Evolutionary conservation across 139 green algal species (phyloP), one percentile per base, ranked within the genome.

Genomic region (Tetradesmus obliquus): DNA sequence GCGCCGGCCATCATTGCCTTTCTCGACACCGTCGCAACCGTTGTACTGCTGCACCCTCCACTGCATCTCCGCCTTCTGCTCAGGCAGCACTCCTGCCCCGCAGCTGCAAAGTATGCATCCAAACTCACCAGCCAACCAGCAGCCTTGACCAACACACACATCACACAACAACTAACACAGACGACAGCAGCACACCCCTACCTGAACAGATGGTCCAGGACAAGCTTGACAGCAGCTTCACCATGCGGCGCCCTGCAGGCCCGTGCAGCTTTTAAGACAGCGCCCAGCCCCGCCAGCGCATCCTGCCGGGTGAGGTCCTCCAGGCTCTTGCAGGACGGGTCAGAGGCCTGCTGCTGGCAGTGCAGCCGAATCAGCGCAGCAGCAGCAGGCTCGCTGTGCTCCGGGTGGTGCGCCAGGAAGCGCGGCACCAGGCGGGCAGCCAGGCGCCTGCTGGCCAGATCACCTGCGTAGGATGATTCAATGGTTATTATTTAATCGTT

Each of bases 341-440:
- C 69, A 19, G 19, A 17, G 10, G 55, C 12, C 3, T 79, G 55
- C 9, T 86, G 57, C 15, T 9, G 54, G 2, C 32, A 20, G 6
- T 86, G 86, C 51, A 96, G 84, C 1, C 81, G 17, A 1, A 93
- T 92, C 7, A 96, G 88, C 55, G 91, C 85, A 2, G 57, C 85
- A 24, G 83, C 87, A n/a, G 87, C 88, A 3, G 89, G 54, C 13
- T 95, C 91, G 2, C 86, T 17, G 17, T 95, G 93, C 17, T 92
- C 74, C 24, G 95, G 94, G 79, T 94, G 96, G 79, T 72, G 89
- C 0, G 71, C 58, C 1, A 93, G 84, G 72, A 96, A 96, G 20
- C 92, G 88, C 0, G 95, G 94, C 5, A 96, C 57, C 66, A 96
- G 88, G 53, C 94, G 92, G 1, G 94, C 93, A 2, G 93, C 94